phyloP scores from a whole-genome alignment of 73 alveolate species.

The Tetrahymena elliotti region DNA sequence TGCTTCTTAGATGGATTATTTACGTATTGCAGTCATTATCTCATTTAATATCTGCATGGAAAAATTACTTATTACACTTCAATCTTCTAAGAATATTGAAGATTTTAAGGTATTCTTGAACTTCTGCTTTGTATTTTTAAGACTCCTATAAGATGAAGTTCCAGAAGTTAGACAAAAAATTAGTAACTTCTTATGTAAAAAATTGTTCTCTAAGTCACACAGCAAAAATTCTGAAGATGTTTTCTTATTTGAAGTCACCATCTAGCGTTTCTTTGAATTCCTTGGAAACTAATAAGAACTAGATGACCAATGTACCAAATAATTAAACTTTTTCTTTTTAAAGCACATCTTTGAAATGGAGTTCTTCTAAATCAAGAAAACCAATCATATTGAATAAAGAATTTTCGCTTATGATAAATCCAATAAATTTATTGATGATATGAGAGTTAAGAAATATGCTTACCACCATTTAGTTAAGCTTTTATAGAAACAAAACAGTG shows the following conservation, averaged over 20 bases:
- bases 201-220: neutral
- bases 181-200: neutral
- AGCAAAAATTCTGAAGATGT: neutral
- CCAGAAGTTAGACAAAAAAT: neutral
- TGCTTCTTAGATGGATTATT: neutral
- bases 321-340: neutral
- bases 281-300: neutral
- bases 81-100: neutral
- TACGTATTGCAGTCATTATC: neutral
- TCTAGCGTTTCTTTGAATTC: neutral
- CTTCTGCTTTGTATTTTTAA: neutral
- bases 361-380: neutral
- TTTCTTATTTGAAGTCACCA: neutral
- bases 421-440: neutral
- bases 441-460: neutral
- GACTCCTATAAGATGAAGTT: neutral
- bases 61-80: neutral
- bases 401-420: neutral
- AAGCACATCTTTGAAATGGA: neutral
- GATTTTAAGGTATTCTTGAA: neutral
- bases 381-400: neutral
- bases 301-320: neutral
- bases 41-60: neutral
- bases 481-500: neutral
- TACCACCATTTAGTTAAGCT: neutral